Evolutionary conservation across 345 rosid species (phyloP).

Genomic region (Mangifera indica): DNA sequence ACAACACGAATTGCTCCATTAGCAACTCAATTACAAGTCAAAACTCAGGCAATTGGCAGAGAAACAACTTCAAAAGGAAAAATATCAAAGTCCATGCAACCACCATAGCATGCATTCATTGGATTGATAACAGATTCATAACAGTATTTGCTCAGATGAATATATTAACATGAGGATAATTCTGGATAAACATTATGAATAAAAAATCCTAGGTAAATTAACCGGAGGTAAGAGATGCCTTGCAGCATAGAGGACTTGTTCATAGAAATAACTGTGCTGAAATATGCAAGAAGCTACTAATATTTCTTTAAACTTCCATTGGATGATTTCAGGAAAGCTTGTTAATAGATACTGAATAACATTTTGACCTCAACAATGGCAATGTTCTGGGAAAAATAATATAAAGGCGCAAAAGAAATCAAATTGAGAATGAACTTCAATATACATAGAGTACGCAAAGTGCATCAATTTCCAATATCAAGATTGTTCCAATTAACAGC

Average conservation of each 20-base stretch:
- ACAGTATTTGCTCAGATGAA: not conserved
- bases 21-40: too few relatives aligned
- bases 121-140: not conserved
- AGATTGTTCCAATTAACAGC: not conserved
- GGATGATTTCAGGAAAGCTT: not conserved
- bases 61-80: too few relatives aligned
- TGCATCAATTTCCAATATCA: not conserved
- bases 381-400: not conserved
- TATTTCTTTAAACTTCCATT: not conserved
- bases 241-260: too few relatives aligned
- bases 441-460: not conserved
- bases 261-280: not conserved
- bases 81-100: too few relatives aligned
- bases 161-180: not conserved
- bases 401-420: not conserved
- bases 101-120: too few relatives aligned
- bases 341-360: too few relatives aligned
- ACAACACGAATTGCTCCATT: not conserved
- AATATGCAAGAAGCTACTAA: not conserved
- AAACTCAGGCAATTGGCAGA: too few relatives aligned
- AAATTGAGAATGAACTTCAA: not conserved
- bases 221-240: too few relatives aligned
- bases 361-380: not conserved
- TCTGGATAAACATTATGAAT: too few relatives aligned
- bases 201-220: too few relatives aligned